Percentiles rank a stretch among this genome's conserved stretches.
Evolutionary conservation across 768 basidiomycete species (phyloP).

Genomic region (Russula sp.): DNA sequence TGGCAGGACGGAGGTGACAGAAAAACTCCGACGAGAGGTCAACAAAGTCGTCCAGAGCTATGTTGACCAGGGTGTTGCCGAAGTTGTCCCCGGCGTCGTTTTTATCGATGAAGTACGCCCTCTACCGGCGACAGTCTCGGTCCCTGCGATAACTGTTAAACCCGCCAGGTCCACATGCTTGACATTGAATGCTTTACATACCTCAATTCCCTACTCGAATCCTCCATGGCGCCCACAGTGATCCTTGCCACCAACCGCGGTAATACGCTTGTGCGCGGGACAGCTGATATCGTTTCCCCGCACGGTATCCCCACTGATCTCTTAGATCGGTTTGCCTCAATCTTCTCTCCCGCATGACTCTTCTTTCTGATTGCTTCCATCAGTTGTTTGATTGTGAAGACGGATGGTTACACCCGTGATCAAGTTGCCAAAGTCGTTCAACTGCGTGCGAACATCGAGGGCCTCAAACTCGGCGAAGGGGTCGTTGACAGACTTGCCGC

Average conservation of each 20-base stretch:
- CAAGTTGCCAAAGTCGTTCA: conserved; percentile 86
- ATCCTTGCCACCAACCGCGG: conserved; percentile 96
- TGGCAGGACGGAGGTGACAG: conserved; percentile 92
- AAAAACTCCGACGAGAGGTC: conserved; percentile 91
- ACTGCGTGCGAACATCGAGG: conserved; percentile 81
- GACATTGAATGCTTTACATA: conserved; percentile 99
- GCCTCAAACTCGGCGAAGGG: conserved; percentile 64
- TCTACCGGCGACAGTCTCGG: not conserved
- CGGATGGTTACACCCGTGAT: conserved; percentile 72
- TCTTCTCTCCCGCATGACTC: not conserved
- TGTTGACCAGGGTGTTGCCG: conserved; percentile 97
- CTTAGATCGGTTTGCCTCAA: conserved; percentile 66
- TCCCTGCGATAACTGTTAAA: not conserved
- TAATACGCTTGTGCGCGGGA: conserved; percentile 86
- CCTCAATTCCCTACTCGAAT: conserved; percentile 91
- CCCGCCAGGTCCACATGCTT: conserved; percentile 89
- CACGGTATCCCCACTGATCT: conserved; percentile 94
- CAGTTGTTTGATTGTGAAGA: conserved; percentile 94
- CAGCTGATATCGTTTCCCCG: conserved; percentile 83
- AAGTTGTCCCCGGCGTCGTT: conserved; percentile 94
- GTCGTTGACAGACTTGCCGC: conserved; percentile 76
- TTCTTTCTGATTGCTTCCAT: not conserved
- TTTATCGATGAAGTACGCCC: conserved; percentile 92
- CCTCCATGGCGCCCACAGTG: conserved; percentile 95
- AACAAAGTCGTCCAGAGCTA: conserved; percentile 97